Evolutionary conservation across 2,329 filamentous ascomycete species (phyloP).

Genomic region (Chaetothyriales sp.): DNA sequence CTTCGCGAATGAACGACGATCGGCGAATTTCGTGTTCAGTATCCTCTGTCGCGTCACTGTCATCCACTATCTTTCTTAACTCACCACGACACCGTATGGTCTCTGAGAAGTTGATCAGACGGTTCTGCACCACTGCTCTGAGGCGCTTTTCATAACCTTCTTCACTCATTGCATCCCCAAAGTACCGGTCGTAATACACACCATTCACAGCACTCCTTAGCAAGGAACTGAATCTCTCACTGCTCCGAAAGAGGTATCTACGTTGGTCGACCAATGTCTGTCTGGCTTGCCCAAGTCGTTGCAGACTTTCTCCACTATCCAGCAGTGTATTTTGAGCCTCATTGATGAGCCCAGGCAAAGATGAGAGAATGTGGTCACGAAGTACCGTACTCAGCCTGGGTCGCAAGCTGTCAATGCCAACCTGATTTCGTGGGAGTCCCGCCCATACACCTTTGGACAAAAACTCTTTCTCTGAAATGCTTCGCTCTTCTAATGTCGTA

Average conservation of each 20-base stretch:
- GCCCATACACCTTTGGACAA: slow-evolving; percentile 15
- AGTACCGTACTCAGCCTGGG: slow-evolving; percentile 17
- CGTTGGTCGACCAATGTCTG: slow-evolving; percentile 10
- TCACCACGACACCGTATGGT: slow-evolving; percentile 10
- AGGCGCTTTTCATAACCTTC: slow-evolving; percentile 21
- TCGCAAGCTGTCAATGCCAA: slow-evolving; percentile 15
- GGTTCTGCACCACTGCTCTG: slow-evolving; percentile 22
- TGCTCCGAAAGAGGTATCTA: slow-evolving; percentile 12
- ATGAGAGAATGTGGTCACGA: slow-evolving; percentile 13
- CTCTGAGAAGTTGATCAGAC: slow-evolving; percentile 13
- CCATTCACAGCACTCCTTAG: slow-evolving; percentile 21
- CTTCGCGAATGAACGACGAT: slow-evolving; percentile 29
- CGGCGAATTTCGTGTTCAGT: slow-evolving; percentile 19
- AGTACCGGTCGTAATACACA: slow-evolving; percentile 24
- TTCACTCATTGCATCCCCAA: slow-evolving; percentile 16
- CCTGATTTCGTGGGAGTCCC: slow-evolving; percentile 5
- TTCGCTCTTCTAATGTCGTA: slow-evolving; percentile 11
- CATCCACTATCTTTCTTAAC: slow-evolving; percentile 7
- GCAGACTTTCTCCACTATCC: slow-evolving; percentile 2
- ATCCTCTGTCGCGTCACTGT: slow-evolving; percentile 8
- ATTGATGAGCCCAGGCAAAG: slow-evolving; percentile 15
- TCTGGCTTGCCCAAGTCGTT: slow-evolving; percentile 6
- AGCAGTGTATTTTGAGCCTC: slow-evolving; percentile 21
- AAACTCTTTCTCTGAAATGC: slow-evolving; percentile 13
- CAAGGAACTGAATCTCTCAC: slow-evolving; percentile 14